These are phyloP conservation scores for Mycosphaerella sp. DNA, from an alignment of 2,329 filamentous ascomycete genomes.

Conservation along the genomic window DNA sequence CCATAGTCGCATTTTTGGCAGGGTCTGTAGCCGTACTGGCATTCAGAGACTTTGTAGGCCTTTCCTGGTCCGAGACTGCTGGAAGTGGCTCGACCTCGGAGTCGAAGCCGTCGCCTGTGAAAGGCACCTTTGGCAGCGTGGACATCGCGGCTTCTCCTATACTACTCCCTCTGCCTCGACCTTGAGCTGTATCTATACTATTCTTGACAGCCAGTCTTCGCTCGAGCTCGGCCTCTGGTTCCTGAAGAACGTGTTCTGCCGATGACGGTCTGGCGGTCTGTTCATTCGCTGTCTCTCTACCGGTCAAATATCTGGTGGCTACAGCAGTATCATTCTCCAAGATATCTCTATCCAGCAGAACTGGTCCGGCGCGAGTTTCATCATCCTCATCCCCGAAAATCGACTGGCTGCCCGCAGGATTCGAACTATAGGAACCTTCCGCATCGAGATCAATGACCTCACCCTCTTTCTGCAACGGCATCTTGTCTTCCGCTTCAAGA, in stretches of 20 bases:
- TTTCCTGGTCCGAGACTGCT: not conserved
- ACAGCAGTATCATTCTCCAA: not conserved
- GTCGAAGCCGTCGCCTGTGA: not conserved
- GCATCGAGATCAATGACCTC: slow-evolving; percentile 40
- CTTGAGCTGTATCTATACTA: too few relatives aligned
- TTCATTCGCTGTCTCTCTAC: not conserved
- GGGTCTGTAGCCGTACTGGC: not conserved
- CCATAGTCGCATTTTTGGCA: not conserved
- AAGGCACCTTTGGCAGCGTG: not conserved
- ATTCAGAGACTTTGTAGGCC: not conserved
- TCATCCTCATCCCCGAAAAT: slow-evolving; percentile 42
- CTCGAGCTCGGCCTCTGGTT: not conserved
- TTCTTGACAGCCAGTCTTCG: not conserved
- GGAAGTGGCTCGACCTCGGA: not conserved
- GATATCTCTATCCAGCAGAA: not conserved
- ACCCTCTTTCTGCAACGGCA: slow-evolving; percentile 30
- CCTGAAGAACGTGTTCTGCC: not conserved
- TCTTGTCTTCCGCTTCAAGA: slow-evolving; percentile 39
- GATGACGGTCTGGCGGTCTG: not conserved
- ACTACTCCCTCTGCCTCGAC: not conserved
- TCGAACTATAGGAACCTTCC: slow-evolving; percentile 9
- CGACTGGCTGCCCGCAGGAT: slow-evolving; percentile 13
- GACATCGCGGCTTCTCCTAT: not conserved
- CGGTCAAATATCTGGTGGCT: not conserved
- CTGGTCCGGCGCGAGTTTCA: slow-evolving; percentile 35